Base-by-base conservation (phyloP, 208 protist genomes). In the Trypanosoma lewisi region DNA sequence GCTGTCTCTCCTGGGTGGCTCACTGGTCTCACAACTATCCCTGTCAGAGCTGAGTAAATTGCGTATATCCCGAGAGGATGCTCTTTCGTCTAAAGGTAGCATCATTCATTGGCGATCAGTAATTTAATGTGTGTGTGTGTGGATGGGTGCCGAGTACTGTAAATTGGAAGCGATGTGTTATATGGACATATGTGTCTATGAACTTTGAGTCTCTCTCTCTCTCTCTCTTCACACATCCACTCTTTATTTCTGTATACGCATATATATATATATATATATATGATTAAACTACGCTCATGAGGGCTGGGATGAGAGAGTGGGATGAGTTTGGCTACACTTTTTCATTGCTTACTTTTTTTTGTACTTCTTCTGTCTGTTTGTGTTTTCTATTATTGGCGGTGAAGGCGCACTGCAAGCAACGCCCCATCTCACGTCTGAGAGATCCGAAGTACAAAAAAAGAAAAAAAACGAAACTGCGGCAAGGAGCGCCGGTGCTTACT, bases 71-170 rank as follows among this genome's bases (percentile, higher is more conserved):
- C 62, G 37, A 23, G 74, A 70, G 2, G 78, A 86, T 62, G 79
- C 70, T 23, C 44, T 70, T 16, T 73, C 73, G 21, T 77, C 77
- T 16, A 83, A 75, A 39, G 83, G 83, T 19, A 59, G 67, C n/a
- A 63, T 86, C 8, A 67, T 85, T 21, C 79, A 75, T 68, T 83
- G 77, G 77, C 73, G 73, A 27, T 73, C 79, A 27, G 53, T 86
- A 6, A n/a, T 82, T 4, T 89, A 57, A 75, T 25, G n/a, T 23
- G 16, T 34, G 34, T 16, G 8, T 9, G 21, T 9, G n/a, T 23
- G 14, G 11, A 37, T 14, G 17, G n/a, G 42, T 7, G 16, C 17
- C 9, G 42, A 47, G 42, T 3, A 21, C 6, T 19, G 42, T n/a
- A n/a, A n/a, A n/a, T n/a, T n/a, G n/a, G n/a, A n/a, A n/a, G n/a